These are phyloP conservation scores for Entomortierella chlamydospora DNA, from an alignment of 192 early-diverging fungal species.

Conservation along the genomic window DNA sequence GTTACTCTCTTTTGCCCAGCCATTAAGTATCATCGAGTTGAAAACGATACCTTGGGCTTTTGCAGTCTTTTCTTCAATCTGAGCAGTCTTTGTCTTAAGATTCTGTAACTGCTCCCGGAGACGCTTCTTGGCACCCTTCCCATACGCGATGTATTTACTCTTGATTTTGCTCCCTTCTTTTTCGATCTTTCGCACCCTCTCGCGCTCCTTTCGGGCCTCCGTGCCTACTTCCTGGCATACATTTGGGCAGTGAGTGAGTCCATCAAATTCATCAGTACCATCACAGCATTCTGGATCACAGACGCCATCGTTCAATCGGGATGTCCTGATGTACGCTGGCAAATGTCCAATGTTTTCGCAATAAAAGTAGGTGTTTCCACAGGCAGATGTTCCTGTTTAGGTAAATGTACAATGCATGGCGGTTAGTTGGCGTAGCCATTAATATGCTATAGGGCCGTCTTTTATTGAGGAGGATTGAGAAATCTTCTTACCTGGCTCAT, in stretches of 20 bases:
- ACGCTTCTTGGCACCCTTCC: constrained; percentile 23
- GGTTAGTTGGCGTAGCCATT: too few relatives aligned
- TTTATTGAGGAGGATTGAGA: neutral
- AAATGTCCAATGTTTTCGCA: constrained; percentile 86
- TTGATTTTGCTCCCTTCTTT: constrained; percentile 39
- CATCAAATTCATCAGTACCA: constrained; percentile 88
- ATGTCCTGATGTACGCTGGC: constrained; percentile 72
- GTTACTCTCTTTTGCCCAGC: neutral
- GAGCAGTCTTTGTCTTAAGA: neutral
- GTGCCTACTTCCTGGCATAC: constrained; percentile 73
- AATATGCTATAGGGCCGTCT: too few relatives aligned
- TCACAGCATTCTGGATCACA: constrained; percentile 98
- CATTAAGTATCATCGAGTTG: neutral
- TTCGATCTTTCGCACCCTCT: constrained; percentile 5
- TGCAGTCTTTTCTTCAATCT: constrained; percentile 17
- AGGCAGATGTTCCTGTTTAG: constrained; percentile 85
- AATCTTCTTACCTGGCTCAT: constrained; percentile 83
- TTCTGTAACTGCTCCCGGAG: constrained; percentile 18
- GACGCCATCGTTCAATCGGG: constrained; percentile 91
- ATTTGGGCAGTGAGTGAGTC: constrained; percentile 73
- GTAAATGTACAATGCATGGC: neutral
- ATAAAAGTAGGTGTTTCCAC: constrained; percentile 81
- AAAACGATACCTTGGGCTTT: constrained; percentile 38
- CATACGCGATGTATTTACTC: constrained; percentile 43
- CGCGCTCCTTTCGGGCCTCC: constrained; percentile 27